Percentiles rank a stretch among this genome's conserved stretches.
Conservation (phyloP, 805 yeast species). For the Jamesozyma spencerorum region DNA sequence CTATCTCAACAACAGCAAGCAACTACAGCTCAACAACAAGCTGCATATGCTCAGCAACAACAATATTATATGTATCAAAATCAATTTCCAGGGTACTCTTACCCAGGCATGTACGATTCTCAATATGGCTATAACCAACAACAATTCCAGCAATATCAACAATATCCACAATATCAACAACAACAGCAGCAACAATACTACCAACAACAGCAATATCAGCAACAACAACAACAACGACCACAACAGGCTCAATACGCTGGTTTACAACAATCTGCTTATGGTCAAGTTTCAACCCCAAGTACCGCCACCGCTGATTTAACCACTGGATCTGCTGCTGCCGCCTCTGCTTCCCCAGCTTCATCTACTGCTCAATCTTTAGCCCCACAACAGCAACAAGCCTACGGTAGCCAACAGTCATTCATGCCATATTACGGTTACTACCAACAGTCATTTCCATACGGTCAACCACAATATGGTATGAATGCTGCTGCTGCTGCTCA, state of each 20-base stretch:
- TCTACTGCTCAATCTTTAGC: slow-evolving; percentile 15
- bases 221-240: slow-evolving; percentile 1
- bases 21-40: slow-evolving; percentile 18
- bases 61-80: slow-evolving; percentile 32
- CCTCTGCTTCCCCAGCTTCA: slow-evolving; percentile 17
- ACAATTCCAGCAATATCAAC: slow-evolving; percentile 27
- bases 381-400: slow-evolving; percentile 19
- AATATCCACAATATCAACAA: slow-evolving; percentile 22
- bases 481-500: slow-evolving; percentile 20
- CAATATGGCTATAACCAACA: slow-evolving; percentile 28
- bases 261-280: slow-evolving; percentile 20
- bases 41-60: slow-evolving; percentile 17
- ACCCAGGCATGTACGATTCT: slow-evolving; percentile 30
- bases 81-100: slow-evolving; percentile 31
- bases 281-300: slow-evolving; percentile 20
- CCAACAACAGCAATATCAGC: background rate
- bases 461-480: slow-evolving; percentile 28
- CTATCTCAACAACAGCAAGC: slow-evolving; percentile 20
- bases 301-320: slow-evolving; percentile 15
- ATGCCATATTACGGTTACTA: slow-evolving; percentile 27
- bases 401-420: slow-evolving; percentile 13
- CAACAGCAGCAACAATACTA: background rate
- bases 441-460: slow-evolving; percentile 30
- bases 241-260: slow-evolving; percentile 9
- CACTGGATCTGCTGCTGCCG: slow-evolving; percentile 5